Base-by-base conservation (phyloP, 2,329 filamentous ascomycete species). In the Myriosclerotinia scirpicola region DNA sequence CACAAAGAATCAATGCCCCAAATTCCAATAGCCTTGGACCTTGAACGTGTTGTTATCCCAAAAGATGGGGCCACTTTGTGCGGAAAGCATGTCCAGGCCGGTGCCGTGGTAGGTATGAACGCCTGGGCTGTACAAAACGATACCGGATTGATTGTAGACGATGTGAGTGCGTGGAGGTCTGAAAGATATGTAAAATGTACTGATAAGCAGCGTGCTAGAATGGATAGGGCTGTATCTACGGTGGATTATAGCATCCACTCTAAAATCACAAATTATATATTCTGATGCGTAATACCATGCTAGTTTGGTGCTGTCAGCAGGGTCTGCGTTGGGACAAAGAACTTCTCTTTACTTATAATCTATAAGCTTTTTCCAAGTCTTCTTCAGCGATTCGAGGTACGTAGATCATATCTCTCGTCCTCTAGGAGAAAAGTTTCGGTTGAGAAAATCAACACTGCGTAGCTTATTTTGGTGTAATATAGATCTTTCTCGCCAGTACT, bases 1-100 rank as follows among this genome's bases (percentile, higher is more conserved):
- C 81, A 0, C 74, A 85, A 52, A 79, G 83, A 8, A 73, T 85
- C 34, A 80, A 83, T 59, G 78, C 82, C 0, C 26, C 26, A 26
- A 26, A 26, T 26, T 26, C 79, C 80, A 0, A 79, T 79, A 0
- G 82, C 80, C 4, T 73, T 83, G 20, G 80, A 81, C 1, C 73
- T 26, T 15, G 80, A 81, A 71, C 77, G 83, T 5, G 76, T 78
- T 0, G 81, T 84, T 0, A 3, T 26, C 2, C 81, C 82, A 0
- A 67, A 76, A 8, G 79, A 77, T 0, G 83, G 84, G 0, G 76
- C 77, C 0, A 76, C 77, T 14, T 75, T 85, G 2, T 76, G 76
- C 6, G 77, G 78, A 55, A 76, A 73, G 7, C 78, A 76, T 15
- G 17, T 71, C 5, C 66, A 67, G 1, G 67, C 44, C 5, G 68